A percentile compares a stretch with the other conserved stretches of the same genome.
Conservation (phyloP, 2,329 filamentous ascomycete genomes). For the Aquanectria penicillioides region DNA sequence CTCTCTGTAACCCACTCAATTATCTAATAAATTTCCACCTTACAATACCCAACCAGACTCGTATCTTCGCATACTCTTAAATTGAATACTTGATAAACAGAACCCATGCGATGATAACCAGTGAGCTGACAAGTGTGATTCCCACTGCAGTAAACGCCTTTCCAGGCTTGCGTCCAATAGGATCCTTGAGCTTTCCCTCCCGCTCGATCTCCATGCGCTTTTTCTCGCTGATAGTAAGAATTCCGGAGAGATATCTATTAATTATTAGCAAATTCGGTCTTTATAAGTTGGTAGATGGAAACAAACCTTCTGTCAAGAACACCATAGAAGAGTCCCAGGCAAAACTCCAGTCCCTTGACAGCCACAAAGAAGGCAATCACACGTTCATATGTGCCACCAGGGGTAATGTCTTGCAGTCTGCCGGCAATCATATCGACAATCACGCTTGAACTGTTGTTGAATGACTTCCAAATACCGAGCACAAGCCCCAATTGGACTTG, state of each 20-base stretch:
- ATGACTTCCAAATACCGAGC: slow-evolving; percentile 42
- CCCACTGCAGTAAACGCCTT: slow-evolving; percentile 26
- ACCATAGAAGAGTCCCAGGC: slow-evolving; percentile 39
- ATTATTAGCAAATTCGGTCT: not conserved
- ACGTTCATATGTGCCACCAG: slow-evolving; percentile 36
- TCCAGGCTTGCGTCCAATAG: slow-evolving; percentile 16
- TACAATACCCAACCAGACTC: too few relatives aligned
- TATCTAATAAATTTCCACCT: too few relatives aligned
- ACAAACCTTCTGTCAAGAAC: slow-evolving; percentile 19
- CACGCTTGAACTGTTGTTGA: slow-evolving; percentile 41
- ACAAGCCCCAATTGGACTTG: slow-evolving; percentile 39
- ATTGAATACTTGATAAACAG: too few relatives aligned
- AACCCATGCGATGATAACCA: too few relatives aligned
- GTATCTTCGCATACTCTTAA: too few relatives aligned
- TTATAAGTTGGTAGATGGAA: too few relatives aligned
- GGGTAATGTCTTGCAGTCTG: slow-evolving; percentile 39
- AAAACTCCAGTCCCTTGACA: slow-evolving; percentile 40
- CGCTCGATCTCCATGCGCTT: not conserved
- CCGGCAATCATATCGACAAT: slow-evolving; percentile 43
- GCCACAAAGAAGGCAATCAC: slow-evolving; percentile 40
- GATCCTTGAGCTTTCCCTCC: not conserved
- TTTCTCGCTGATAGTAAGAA: slow-evolving; percentile 10
- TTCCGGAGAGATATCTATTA: slow-evolving; percentile 1
- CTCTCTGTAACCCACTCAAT: too few relatives aligned
- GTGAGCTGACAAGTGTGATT: too few relatives aligned